Conservation (phyloP, 257 asterid species). For the Oldenlandia corymbosa region DNA sequence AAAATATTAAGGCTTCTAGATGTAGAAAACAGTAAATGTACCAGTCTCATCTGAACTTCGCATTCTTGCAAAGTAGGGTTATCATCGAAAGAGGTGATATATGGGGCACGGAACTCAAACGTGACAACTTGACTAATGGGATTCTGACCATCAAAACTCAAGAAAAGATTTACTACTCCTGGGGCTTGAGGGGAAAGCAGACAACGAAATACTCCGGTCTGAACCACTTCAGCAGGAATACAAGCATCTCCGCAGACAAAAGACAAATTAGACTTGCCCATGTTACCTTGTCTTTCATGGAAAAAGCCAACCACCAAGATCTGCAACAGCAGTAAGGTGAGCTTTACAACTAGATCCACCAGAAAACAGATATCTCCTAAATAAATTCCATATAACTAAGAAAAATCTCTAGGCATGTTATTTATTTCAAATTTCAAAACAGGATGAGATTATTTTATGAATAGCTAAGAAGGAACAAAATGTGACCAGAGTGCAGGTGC, state of each 20-base stretch:
- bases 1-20: conserved; percentile 48
- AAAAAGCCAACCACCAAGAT: conserved; percentile 69
- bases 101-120: conserved; percentile 74
- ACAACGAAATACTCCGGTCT: conserved; percentile 78
- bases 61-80: conserved; percentile 59
- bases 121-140: conserved; percentile 72
- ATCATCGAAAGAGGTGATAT: conserved; percentile 30
- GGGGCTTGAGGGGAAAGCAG: conserved; percentile 63
- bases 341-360: conserved; percentile 1
- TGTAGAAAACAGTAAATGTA: conserved; percentile 73
- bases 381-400: neutral
- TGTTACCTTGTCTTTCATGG: conserved; percentile 38
- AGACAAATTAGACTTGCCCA: conserved; percentile 38
- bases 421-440: neutral
- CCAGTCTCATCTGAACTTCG: conserved; percentile 71
- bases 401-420: neutral
- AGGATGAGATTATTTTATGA: neutral
- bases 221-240: conserved; percentile 53
- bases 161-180: conserved; percentile 52
- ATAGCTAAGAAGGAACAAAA: neutral
- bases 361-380: too few species aligned
- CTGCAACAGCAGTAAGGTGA: conserved; percentile 43
- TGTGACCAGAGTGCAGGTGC: neutral
- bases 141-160: conserved; percentile 68
- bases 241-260: conserved; percentile 68